Conservation (phyloP, 495 filamentous ascomycete genomes). For the Aspergillus avenaceus region DNA sequence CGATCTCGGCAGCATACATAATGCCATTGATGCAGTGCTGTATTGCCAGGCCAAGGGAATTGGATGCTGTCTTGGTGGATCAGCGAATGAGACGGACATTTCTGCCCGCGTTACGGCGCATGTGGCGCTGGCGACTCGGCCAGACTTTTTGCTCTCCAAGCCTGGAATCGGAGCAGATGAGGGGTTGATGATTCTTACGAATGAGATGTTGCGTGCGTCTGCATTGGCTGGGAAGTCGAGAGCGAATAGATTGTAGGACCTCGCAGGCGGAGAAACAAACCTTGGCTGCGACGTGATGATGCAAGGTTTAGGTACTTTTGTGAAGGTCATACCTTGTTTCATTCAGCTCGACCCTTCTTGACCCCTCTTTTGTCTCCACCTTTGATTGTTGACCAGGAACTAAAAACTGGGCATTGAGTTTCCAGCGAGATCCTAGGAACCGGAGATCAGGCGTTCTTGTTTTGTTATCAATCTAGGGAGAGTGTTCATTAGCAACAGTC, state of each 20-base stretch:
- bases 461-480: no score
- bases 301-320: no score
- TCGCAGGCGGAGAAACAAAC: neutral
- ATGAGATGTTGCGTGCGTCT: slow-evolving; percentile 8
- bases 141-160: slow-evolving; percentile 8
- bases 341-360: no score
- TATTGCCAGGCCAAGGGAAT: slow-evolving; percentile 1
- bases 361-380: no score
- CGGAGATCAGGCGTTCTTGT: no score
- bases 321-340: no score
- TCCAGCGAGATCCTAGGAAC: no score
- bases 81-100: slow-evolving; percentile 9
- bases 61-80: slow-evolving; percentile 11
- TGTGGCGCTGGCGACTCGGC: slow-evolving; percentile 5
- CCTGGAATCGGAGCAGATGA: slow-evolving; percentile 8
- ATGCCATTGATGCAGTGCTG: slow-evolving; percentile 8
- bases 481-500: no score
- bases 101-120: slow-evolving; percentile 8
- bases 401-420: no score
- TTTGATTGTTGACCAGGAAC: no score
- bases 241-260: neutral
- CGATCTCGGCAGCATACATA: slow-evolving; percentile 5
- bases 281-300: no score
- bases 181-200: slow-evolving; percentile 9
- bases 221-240: neutral